Evolutionary conservation across 345 rosid genomes (phyloP), one percentile per base, ranked within the genome.

Genomic region (Salix caprea): DNA sequence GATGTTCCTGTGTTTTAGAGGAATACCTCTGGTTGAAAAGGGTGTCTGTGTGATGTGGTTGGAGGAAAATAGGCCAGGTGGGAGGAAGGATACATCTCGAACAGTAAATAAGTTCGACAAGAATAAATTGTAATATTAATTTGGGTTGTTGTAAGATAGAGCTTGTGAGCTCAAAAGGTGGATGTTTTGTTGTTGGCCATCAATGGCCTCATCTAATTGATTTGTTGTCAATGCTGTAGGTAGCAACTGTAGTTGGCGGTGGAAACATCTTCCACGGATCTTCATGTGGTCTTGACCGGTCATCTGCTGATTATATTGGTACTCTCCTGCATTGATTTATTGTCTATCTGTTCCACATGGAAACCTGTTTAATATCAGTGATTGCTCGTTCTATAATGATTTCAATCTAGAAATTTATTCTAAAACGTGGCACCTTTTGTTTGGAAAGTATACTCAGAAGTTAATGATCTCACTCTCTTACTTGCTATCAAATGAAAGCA

Each of bases 271-370:
- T 96, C 75, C 96, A 96, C 34, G 97, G 98, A 77, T 79, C 98
- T 67, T 88, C 95, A 42, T 91, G 96, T 79, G 97, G 98, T 77
- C 99, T 96, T 85, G 98, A 96, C 70, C 96, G 97, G 74, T 96
- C 99, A 58, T 96, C 99, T 34, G 99, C 99, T 61, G 98, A 95
- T 79, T 91, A 91, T 79, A 92, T 93, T 60, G 99, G 99, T 93
- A 89, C 60, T 18, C 52, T 69, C 69, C 71, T 75, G 52, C 23
- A n/a, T 32, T 54, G 19, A 26, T 48, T 23, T 8, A 60, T 34
- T 74, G 34, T 65, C 64, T 36, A 7, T 52, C 37, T 52, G 0
- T 23, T 60, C 40, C 71, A 26, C 69, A n/a, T 75, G 56, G 67
- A 18, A 56, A 21, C 15, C 66, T 28, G 19, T 4, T 74, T 65